Evolutionary conservation across 2,329 filamentous ascomycete species (phyloP).

Genomic region (Colletotrichum melonis): DNA sequence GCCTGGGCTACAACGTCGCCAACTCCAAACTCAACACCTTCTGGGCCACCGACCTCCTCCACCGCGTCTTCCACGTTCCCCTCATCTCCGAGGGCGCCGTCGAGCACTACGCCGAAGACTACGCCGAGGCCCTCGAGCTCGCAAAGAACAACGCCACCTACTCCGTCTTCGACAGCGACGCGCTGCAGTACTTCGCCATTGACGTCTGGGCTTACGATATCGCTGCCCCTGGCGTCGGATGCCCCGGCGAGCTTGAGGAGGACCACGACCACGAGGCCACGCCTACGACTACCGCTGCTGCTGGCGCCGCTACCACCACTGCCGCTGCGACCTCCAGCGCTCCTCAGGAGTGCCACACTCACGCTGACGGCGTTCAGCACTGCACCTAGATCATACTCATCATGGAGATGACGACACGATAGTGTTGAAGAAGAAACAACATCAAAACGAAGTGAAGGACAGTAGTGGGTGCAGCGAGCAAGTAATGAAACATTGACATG

Average conservation of each 20-base stretch:
- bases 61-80: conserved; percentile 74
- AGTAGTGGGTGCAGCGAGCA: neutral
- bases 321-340: conserved; percentile 68
- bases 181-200: conserved; percentile 76
- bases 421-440: neutral
- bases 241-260: conserved; percentile 56
- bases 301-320: conserved; percentile 51
- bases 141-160: conserved; percentile 59
- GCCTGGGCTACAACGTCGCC: conserved; percentile 71
- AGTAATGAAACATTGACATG: neutral
- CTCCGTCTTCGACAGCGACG: conserved; percentile 68
- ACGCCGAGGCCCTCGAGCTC: conserved; percentile 64
- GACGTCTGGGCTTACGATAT: conserved; percentile 76
- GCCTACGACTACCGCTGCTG: conserved; percentile 41
- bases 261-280: conserved; percentile 6
- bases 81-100: conserved; percentile 68
- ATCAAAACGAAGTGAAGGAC: neutral
- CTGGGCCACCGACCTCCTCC: conserved; percentile 75
- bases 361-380: conserved; percentile 51
- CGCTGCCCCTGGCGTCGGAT: conserved; percentile 71
- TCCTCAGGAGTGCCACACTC: conserved; percentile 62
- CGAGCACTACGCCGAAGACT: conserved; percentile 72
- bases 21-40: conserved; percentile 67
- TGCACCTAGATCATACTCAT: conserved; percentile 24
- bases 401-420: too few relatives aligned